Evolutionary conservation across 2,329 filamentous ascomycete species (phyloP).

Genomic region (Diaporthe velutina): DNA sequence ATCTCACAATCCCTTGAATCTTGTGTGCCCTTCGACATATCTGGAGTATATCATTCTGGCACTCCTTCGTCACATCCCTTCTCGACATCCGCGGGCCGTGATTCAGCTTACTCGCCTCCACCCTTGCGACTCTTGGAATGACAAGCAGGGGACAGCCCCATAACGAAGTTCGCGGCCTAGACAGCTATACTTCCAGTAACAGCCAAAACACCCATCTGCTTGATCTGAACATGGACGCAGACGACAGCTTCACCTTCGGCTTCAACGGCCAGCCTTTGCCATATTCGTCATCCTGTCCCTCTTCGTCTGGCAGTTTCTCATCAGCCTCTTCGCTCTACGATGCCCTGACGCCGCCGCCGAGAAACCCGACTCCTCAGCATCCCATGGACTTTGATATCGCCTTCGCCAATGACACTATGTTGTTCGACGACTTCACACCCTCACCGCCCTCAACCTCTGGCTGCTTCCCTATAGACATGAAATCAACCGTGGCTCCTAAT

Average conservation of each 20-base stretch:
- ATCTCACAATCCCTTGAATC: conserved; percentile 35
- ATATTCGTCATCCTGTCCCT: conserved; percentile 38
- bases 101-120: conserved; percentile 25
- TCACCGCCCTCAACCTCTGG: conserved; percentile 28
- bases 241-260: conserved; percentile 31
- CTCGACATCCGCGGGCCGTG: conserved; percentile 23
- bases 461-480: conserved; percentile 36
- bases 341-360: conserved; percentile 37
- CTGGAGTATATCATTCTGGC: conserved; percentile 26
- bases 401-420: conserved; percentile 21
- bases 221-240: conserved; percentile 33
- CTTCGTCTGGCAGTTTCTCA: conserved; percentile 37
- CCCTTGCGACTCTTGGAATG: conserved; percentile 31
- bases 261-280: conserved; percentile 32
- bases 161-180: conserved; percentile 6
- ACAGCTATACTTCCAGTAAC: conserved; percentile 25
- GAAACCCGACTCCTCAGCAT: conserved; percentile 37
- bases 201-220: conserved; percentile 23
- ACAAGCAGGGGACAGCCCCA: conserved; percentile 22
- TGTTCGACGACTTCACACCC: conserved; percentile 38
- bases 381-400: conserved; percentile 34
- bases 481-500: conserved; percentile 36
- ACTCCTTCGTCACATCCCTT: conserved; percentile 34
- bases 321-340: conserved; percentile 39
- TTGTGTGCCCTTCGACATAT: conserved; percentile 28